Evolutionary conservation across 108 stramenopile species (phyloP), one percentile per base, ranked within the genome.

Genomic region (Licmophora abbreviata): DNA sequence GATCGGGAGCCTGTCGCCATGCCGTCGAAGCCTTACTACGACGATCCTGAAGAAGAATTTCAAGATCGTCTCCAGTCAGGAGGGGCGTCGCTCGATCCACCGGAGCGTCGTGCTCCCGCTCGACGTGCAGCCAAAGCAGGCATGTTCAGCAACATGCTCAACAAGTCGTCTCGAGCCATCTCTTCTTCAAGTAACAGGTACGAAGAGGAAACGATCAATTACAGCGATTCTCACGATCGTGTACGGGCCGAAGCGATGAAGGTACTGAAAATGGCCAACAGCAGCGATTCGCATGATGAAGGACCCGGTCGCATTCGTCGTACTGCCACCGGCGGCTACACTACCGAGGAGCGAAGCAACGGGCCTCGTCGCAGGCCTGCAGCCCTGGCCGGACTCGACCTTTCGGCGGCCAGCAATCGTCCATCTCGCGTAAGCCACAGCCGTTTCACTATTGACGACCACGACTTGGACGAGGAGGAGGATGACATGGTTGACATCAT

Each of bases 301-400:
- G 38, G 4, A 40, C 18, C 20, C 20, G 18, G 20, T 5, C 38
- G 38, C 20, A 4, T 20, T 40, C 38, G 18, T 40, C 20, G 18
- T 5, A 40, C 20, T 15, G 38, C 15, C 38, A 40, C 18, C 5
- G 4, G 5, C 15, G 20, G 38, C 5, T 20, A 15, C 20, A n/a
- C n/a, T n/a, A n/a, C n/a, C n/a, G n/a, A n/a, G n/a, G 5, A 20
- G 1, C 38, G 38, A 2, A 47, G 37, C 35, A 35, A 41, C 38
- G 43, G 42, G n/a, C n/a, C n/a, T 9, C 50, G 62, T 29, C 54
- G 64, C 18, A 50, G 50, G 15, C 73, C 73, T 8, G 46, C 73
- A 4, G 73, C 73, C 18, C 30, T 74, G 30, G 20, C 53, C 7
- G 73, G 73, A 14, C 24, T 68, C 4, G 49, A 61, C 48, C 21